Base-by-base conservation (phyloP, 495 filamentous ascomycete species). In the Pseudomonodictys pantanalensis region DNA sequence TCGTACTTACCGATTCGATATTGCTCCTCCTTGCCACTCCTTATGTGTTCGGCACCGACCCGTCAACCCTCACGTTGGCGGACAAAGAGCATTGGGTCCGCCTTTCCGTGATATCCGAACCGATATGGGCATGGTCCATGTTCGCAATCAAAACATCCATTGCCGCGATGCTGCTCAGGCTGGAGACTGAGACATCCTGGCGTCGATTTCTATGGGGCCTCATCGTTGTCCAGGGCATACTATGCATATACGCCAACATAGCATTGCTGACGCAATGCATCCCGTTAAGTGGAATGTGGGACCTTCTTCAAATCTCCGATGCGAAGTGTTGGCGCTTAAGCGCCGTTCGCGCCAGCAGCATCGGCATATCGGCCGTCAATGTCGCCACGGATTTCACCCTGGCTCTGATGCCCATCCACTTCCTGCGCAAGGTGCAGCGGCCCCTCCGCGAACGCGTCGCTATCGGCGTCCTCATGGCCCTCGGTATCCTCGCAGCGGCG, bases 381-480 rank as follows among this genome's bases (percentile, higher is more conserved):
- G 62, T 71, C 47, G n/a, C 60, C n/a, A 70, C 69, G 8, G 70
- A 73, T 56, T 28, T 73, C 12, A 49, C 62, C 43, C 52, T 71
- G 15, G 62, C 64, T 48, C 41, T 72, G 11, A 51, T 69, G 35
- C 71, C 71, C 20, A 38, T 73, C 32, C 69, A 57, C 41, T 72
- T 72, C 55, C 61, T 73, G 38, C 32, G 45, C 41, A 61, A 67
- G 43, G 42, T 73, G 22, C 62, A 64, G 35, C 46, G 65, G n/a
- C 70, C 67, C 32, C 39, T 70, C 22, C 58, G 58, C 5, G 69
- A 71, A 56, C 64, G 62, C 42, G 29, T 70, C 6, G 52, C 60
- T 35, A 49, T 73, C 32, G 58, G 23, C 8, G 48, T 72, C 51
- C 48, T 73, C 22, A 71, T 71, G 69, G 67, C 59, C 4, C 62